Conservation (phyloP, 1,284 basidiomycete genomes). For the Cutaneotrichosporon cutaneum region DNA sequence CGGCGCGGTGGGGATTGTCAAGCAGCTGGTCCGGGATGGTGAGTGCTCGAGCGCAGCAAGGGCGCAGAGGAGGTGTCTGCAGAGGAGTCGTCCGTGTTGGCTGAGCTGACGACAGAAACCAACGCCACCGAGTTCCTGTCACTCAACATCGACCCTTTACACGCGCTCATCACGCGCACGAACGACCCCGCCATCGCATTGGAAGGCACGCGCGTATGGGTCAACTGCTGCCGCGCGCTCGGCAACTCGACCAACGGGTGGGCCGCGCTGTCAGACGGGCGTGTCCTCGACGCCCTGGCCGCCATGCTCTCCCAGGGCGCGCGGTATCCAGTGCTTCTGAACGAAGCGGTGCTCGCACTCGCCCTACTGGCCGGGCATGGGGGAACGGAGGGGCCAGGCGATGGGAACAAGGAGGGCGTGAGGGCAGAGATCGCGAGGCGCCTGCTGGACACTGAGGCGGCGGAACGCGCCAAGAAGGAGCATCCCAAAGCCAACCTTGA, state of each 20-base stretch:
- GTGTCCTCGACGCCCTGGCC: constrained; percentile 64
- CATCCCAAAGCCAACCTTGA: background rate
- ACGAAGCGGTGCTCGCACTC: constrained; percentile 82
- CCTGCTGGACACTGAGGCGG: constrained; percentile 5
- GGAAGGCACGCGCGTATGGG: constrained; percentile 62
- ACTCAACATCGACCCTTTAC: constrained; percentile 60
- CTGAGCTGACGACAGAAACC: constrained; percentile 8
- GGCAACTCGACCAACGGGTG: constrained; percentile 53
- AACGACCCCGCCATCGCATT: constrained; percentile 79
- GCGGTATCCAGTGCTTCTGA: constrained; percentile 79
- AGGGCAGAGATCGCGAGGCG: background rate
- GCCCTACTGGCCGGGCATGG: constrained; percentile 60
- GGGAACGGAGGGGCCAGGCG: background rate
- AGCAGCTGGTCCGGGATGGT: constrained; percentile 62
- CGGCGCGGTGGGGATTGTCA: constrained; percentile 79
- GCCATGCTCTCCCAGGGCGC: constrained; percentile 72
- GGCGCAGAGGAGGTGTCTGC: background rate
- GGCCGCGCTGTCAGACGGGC: constrained; percentile 57
- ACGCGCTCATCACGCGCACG: constrained; percentile 72
- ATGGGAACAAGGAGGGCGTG: constrained; percentile 41
- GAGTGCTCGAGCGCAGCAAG: background rate
- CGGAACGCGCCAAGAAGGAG: background rate
- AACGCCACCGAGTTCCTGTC: constrained; percentile 26
- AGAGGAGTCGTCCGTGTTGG: too few relatives aligned
- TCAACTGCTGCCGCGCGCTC: constrained; percentile 32